phyloP scores from a whole-genome alignment of 169 alveolate species.

The Plasmodium blacklocki region DNA sequence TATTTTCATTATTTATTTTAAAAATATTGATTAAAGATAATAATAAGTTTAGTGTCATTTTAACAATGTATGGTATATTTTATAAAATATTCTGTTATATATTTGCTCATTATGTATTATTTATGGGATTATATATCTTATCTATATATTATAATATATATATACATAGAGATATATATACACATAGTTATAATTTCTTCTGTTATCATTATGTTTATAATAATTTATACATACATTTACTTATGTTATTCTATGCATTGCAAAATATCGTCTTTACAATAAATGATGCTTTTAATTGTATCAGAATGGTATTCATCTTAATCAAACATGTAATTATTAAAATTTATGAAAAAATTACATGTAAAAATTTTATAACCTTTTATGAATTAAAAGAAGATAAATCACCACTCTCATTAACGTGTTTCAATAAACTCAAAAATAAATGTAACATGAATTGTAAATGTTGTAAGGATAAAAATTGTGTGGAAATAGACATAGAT shows the following conservation, averaged over 20 bases:
- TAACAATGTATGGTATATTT: slow-evolving; percentile 67
- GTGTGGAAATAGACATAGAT: slow-evolving; percentile 70
- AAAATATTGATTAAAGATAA: slow-evolving; percentile 52
- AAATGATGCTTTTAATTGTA: slow-evolving; percentile 62
- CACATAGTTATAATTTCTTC: slow-evolving; percentile 54
- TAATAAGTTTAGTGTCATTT: slow-evolving; percentile 58
- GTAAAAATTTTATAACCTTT: slow-evolving; percentile 70
- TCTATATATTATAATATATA: slow-evolving; percentile 57
- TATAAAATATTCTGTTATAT: slow-evolving; percentile 64
- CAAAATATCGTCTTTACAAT: slow-evolving; percentile 65
- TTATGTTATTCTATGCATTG: slow-evolving; percentile 60
- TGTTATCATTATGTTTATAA: slow-evolving; percentile 67
- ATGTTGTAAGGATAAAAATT: slow-evolving; percentile 67
- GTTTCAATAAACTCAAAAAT: slow-evolving; percentile 43
- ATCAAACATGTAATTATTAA: slow-evolving; percentile 42
- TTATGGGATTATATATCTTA: slow-evolving; percentile 65
- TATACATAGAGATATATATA: slow-evolving; percentile 43
- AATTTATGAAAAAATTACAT: slow-evolving; percentile 67
- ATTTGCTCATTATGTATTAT: slow-evolving; percentile 68
- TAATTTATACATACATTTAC: slow-evolving; percentile 56
- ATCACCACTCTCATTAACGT: slow-evolving; percentile 41
- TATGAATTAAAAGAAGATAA: slow-evolving; percentile 71
- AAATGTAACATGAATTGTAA: slow-evolving; percentile 25
- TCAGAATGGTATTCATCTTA: slow-evolving; percentile 40
- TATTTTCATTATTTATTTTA: slow-evolving; percentile 50